phyloP scores from a whole-genome alignment of 1,139 yeast genomes.

The Saccharomycopsis crataegensis region DNA sequence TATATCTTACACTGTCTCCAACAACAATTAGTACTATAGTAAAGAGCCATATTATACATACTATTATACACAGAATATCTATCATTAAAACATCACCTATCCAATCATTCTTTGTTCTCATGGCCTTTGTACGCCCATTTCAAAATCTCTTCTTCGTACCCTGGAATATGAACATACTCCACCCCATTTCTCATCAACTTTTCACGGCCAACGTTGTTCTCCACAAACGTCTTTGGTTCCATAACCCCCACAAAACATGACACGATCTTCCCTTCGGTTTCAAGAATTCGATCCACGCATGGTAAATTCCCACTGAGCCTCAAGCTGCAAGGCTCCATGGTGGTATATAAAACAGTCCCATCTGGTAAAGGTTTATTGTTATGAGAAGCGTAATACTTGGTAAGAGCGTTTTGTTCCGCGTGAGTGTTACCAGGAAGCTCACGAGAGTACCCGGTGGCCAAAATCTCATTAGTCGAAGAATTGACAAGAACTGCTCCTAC shows the following conservation, averaged over 20 bases:
- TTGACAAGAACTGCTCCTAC: constrained; percentile 84
- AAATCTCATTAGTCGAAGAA: constrained; percentile 45
- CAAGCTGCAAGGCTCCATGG: constrained; percentile 96
- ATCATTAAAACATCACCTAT: too few relatives aligned
- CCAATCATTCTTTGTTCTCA: constrained; percentile 20
- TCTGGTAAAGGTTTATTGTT: constrained; percentile 51
- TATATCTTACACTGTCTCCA: too few relatives aligned
- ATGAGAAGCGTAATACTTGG: constrained; percentile 49
- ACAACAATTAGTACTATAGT: too few relatives aligned
- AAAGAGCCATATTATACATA: too few relatives aligned
- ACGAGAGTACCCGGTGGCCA: constrained; percentile 80
- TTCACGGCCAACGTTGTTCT: constrained; percentile 58
- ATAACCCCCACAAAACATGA: constrained; percentile 87
- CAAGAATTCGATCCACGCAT: constrained; percentile 72
- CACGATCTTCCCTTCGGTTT: constrained; percentile 41
- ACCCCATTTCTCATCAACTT: constrained; percentile 50
- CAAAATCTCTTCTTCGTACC: constrained; percentile 68
- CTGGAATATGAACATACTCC: constrained; percentile 75
- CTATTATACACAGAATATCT: too few relatives aligned
- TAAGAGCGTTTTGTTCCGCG: constrained; percentile 93
- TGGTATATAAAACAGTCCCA: constrained; percentile 82
- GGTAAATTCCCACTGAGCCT: constrained; percentile 88
- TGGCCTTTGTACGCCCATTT: constrained; percentile 77
- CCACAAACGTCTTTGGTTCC: constrained; percentile 86
- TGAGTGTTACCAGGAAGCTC: constrained; percentile 95